Base-by-base conservation (phyloP, 2,329 filamentous ascomycete genomes). In the Aspergillus versicolor region DNA sequence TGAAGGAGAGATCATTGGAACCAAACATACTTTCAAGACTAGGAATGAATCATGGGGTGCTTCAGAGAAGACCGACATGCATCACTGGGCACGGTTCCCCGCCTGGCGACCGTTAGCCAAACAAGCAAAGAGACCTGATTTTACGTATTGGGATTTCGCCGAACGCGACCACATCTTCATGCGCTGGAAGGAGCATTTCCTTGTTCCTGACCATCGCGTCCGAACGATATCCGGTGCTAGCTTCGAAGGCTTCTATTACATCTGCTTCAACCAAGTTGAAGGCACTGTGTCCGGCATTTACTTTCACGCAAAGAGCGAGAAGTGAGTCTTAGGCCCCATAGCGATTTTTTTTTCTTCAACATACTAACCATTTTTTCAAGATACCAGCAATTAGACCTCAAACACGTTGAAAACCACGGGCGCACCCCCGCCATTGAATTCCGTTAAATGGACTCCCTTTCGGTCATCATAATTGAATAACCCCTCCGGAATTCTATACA, bases 231-330 rank as follows among this genome's bases (percentile, higher is more conserved):
- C 87, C 34, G 94, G 94, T 17, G 94, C 94, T 7, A 97, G 93
- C 70, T 99, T 97, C 59, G 94, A 99, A 71, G 94, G 94, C 0
- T 99, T 99, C 73, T 99, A 97, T 73, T 99, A 99, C 70, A 97
- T 99, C 64, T 97, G 92, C 78, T 97, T 97, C 79, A 96, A 97
- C 74, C 93, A 97, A 75, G 79, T 91, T 48, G 84, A 88, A 62
- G 94, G 93, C 7, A 88, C 84, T 62, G 89, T 99, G 41, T 92
- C 87, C 69, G 94, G 94, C 17, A 96, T 97, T 57, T 99, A 99
- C 76, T 99, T 96, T 73, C 94, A 99, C 77, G 90, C 91, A 12
- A 96, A 96, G 79, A 97, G 92, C 77, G 93, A 97, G 79, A 96
- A 93, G 91, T 97, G 77, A 77, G 89, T 84, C 54, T 53, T 13